Percentiles rank a stretch among this genome's conserved stretches.
phyloP scores from a whole-genome alignment of 257 asterid species.

The Nicotiana tabacum region DNA sequence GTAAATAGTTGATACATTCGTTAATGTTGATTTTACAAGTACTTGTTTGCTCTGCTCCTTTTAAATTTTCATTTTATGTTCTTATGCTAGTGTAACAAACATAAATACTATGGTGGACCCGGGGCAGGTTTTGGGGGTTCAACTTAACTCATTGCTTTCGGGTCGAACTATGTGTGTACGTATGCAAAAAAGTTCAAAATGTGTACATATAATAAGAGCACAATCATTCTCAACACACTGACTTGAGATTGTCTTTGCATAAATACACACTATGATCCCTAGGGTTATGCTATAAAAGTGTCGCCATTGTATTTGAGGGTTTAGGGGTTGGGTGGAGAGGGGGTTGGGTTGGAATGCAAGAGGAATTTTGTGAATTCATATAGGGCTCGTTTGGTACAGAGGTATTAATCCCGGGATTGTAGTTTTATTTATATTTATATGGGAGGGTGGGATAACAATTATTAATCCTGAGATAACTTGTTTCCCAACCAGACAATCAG shows the following conservation, averaged over 20 bases:
- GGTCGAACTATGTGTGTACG: too few relatives aligned
- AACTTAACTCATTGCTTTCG: too few relatives aligned
- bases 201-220: not conserved
- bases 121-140: too few relatives aligned
- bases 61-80: not conserved
- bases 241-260: not conserved
- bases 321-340: not conserved
- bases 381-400: too few relatives aligned
- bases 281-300: not conserved
- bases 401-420: too few relatives aligned
- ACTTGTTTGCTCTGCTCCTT: conserved; percentile 1
- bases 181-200: not conserved
- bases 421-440: too few relatives aligned
- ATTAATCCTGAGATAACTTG: too few relatives aligned
- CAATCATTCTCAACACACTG: not conserved
- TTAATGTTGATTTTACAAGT: not conserved
- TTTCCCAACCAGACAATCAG: too few relatives aligned
- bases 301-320: not conserved
- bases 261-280: not conserved
- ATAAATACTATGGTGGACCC: too few relatives aligned
- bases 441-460: too few relatives aligned
- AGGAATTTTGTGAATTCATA: not conserved
- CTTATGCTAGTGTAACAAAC: too few relatives aligned
- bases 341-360: not conserved
- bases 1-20: conserved; percentile 28